Conservation (phyloP, 2,329 filamentous ascomycete species). For the Sporothrix pseudoabietina region DNA sequence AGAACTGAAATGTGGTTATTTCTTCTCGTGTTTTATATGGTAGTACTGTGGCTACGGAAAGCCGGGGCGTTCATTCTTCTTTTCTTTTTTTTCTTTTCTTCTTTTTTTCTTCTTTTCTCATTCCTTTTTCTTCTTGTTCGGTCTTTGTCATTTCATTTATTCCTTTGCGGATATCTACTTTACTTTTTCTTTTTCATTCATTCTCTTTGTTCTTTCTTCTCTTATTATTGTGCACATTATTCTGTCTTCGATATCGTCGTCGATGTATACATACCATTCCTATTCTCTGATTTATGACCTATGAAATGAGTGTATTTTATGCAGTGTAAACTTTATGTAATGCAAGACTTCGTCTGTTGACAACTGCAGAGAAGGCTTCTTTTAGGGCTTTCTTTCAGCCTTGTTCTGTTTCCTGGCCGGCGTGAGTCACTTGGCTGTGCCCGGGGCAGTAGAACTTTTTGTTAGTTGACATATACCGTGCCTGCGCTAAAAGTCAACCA, state of each 20-base stretch:
- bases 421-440: conserved; percentile 11
- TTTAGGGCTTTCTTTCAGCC: not conserved
- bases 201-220: not conserved
- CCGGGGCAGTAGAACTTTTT: not conserved
- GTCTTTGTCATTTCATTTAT: not conserved
- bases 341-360: not conserved
- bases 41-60: conserved; percentile 12
- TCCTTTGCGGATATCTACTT: not conserved
- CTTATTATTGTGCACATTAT: conserved; percentile 8
- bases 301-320: not conserved
- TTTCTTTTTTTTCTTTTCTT: not conserved
- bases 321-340: not conserved
- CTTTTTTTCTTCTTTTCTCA: not conserved
- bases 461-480: not conserved
- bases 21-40: conserved; percentile 22
- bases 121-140: not conserved
- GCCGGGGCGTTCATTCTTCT: conserved; percentile 12
- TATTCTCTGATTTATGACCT: too few relatives aligned
- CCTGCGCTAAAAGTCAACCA: not conserved
- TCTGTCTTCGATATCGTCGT: conserved; percentile 8
- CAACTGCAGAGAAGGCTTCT: not conserved
- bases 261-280: not conserved
- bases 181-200: not conserved
- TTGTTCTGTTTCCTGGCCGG: not conserved
- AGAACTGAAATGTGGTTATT: conserved; percentile 24